phyloP scores from a whole-genome alignment of 345 rosid species.

The Syzygium oleosum region DNA sequence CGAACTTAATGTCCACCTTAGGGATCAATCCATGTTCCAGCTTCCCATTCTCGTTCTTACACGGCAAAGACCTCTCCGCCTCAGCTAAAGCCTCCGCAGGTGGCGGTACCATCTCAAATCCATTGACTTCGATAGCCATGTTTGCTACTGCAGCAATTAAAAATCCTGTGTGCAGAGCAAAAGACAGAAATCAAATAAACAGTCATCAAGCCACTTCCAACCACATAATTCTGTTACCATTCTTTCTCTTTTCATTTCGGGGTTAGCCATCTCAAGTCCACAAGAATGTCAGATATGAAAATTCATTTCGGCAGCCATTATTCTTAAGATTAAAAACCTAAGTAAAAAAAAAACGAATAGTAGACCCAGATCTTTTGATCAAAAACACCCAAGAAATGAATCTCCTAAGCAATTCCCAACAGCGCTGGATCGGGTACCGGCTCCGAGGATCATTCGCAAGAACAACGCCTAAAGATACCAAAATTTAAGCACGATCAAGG shows the following conservation, averaged over 20 bases:
- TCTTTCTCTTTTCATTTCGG: background rate
- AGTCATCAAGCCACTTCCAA: background rate
- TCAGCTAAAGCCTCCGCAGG: slow-evolving; percentile 37
- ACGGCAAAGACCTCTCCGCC: slow-evolving; percentile 15
- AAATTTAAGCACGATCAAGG: background rate
- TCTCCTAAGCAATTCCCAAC: background rate
- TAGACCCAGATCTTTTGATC: background rate
- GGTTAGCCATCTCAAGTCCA: background rate
- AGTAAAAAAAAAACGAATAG: background rate
- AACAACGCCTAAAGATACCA: background rate
- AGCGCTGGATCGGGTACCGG: background rate
- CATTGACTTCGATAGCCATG: slow-evolving; percentile 83
- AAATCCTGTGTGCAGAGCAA: background rate
- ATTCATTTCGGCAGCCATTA: background rate
- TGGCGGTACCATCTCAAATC: slow-evolving; percentile 58
- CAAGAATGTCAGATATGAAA: background rate
- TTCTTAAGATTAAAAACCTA: background rate
- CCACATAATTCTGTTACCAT: background rate
- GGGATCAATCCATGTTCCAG: slow-evolving; percentile 23
- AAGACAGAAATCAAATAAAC: background rate
- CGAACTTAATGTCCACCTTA: slow-evolving; percentile 38
- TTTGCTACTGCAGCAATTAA: slow-evolving; percentile 1
- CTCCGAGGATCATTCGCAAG: background rate
- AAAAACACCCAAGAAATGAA: background rate
- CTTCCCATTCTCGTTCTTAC: slow-evolving; percentile 43